These are phyloP conservation scores for Pleurotus tuoliensis DNA, from an alignment of 768 basidiomycete genomes.

Conservation along the genomic window DNA sequence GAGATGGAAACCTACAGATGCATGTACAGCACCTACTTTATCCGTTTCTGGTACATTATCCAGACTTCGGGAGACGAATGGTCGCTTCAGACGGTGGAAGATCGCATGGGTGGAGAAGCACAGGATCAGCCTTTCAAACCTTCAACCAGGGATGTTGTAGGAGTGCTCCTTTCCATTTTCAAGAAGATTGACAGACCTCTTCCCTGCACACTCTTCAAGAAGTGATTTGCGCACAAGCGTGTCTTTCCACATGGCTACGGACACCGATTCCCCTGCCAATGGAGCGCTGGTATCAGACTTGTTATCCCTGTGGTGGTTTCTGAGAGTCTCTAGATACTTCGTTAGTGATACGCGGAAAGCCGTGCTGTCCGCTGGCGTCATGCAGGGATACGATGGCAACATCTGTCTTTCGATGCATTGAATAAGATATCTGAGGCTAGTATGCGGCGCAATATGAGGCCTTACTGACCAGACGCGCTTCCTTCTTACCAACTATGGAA, in stretches of 20 bases:
- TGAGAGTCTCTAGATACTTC: conserved; percentile 45
- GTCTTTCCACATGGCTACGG: conserved; percentile 54
- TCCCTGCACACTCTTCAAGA: conserved; percentile 51
- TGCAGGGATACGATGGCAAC: conserved; percentile 47
- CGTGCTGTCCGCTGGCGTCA: conserved; percentile 45
- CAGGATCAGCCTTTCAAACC: conserved; percentile 49
- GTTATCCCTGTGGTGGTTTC: conserved; percentile 35
- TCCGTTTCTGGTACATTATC: conserved; percentile 7
- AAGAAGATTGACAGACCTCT: conserved; percentile 29
- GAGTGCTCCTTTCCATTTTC: background rate
- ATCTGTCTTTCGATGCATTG: conserved; percentile 24
- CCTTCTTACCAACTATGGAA: conserved; percentile 33
- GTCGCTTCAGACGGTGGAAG: conserved; percentile 24
- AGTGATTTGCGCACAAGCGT: conserved; percentile 52
- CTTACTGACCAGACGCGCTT: conserved; percentile 23
- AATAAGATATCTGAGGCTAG: background rate
- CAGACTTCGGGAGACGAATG: conserved; percentile 5
- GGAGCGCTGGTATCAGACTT: conserved; percentile 13
- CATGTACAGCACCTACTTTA: conserved; percentile 15
- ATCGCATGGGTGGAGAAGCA: conserved; percentile 51
- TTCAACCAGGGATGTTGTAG: conserved; percentile 16
- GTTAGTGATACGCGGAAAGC: conserved; percentile 48
- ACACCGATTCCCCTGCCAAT: conserved; percentile 14
- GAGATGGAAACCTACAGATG: background rate
- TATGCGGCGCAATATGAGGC: background rate